phyloP scores from a whole-genome alignment of 345 rosid species.

The Heritiera fomes region DNA sequence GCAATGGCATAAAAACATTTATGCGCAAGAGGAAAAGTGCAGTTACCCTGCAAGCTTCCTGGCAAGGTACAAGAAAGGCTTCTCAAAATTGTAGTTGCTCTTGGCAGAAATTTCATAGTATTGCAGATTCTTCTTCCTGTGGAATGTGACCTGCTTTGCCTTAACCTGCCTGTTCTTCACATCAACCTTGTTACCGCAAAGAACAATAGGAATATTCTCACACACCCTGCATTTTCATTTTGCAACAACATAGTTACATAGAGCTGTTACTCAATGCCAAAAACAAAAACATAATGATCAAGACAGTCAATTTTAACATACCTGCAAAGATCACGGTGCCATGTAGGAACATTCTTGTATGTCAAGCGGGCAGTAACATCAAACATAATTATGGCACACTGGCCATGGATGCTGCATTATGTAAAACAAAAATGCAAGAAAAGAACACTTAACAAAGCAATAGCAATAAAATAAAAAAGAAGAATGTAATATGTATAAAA shows the following conservation, averaged over 20 bases:
- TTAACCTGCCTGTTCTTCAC: slow-evolving; percentile 96
- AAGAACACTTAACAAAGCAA: background rate
- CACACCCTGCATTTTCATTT: slow-evolving; percentile 56
- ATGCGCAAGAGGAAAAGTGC: background rate
- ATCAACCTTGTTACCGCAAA: slow-evolving; percentile 92
- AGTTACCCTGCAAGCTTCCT: slow-evolving; percentile 84
- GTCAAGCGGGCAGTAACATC: slow-evolving; percentile 96
- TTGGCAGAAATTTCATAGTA: slow-evolving; percentile 94
- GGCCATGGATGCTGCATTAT: slow-evolving; percentile 88
- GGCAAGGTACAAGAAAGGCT: slow-evolving; percentile 89
- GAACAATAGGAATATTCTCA: slow-evolving; percentile 86
- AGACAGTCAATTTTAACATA: slow-evolving; percentile 18
- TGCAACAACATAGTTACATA: background rate
- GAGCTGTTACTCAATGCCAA: background rate
- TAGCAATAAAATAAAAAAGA: background rate
- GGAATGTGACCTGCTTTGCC: slow-evolving; percentile 90
- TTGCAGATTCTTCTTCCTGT: slow-evolving; percentile 91
- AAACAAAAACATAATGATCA: background rate
- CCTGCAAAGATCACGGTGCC: slow-evolving; percentile 99
- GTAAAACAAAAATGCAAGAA: background rate
- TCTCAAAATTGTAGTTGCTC: slow-evolving; percentile 93
- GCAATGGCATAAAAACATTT: background rate
- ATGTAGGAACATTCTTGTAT: slow-evolving; percentile 97
- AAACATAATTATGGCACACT: slow-evolving; percentile 96
- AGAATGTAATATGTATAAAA: background rate